Percentiles rank a stretch among this genome's conserved stretches.
Conservation (phyloP, 2,329 filamentous ascomycete species). For the Colletotrichum lupini region DNA sequence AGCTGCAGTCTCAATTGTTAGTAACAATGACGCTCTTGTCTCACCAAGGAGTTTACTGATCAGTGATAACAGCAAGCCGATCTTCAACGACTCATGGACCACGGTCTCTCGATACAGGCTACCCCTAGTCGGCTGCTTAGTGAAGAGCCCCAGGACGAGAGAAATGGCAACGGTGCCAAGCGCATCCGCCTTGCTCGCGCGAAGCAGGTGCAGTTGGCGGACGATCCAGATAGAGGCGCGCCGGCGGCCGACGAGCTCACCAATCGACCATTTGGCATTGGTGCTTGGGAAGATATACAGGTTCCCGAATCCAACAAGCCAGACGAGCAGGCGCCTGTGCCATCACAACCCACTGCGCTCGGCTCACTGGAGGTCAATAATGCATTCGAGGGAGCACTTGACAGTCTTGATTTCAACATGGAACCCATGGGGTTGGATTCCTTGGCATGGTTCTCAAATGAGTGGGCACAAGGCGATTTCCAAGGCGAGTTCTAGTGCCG, state of each 20-base stretch:
- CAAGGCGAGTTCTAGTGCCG: slow-evolving; percentile 15
- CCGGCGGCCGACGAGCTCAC: slow-evolving; percentile 28
- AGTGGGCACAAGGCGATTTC: slow-evolving; percentile 31
- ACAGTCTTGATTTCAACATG: slow-evolving; percentile 57
- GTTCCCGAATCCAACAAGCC: slow-evolving; percentile 30
- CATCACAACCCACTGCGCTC: slow-evolving; percentile 41
- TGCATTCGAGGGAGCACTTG: slow-evolving; percentile 60
- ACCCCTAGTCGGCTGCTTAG: slow-evolving; percentile 46
- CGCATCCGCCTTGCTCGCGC: slow-evolving; percentile 25
- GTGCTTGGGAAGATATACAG: slow-evolving; percentile 32
- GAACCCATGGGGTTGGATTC: slow-evolving; percentile 56
- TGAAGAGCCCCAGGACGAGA: slow-evolving; percentile 37
- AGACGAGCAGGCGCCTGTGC: slow-evolving; percentile 6
- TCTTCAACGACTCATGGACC: slow-evolving; percentile 61
- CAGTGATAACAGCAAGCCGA: slow-evolving; percentile 48
- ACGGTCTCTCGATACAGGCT: slow-evolving; percentile 50
- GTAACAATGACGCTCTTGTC: not conserved
- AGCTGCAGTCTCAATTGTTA: slow-evolving; percentile 56
- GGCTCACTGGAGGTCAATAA: slow-evolving; percentile 59
- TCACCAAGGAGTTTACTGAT: slow-evolving; percentile 26
- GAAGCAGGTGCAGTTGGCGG: slow-evolving; percentile 31
- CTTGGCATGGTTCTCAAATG: slow-evolving; percentile 30
- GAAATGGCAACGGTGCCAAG: slow-evolving; percentile 19
- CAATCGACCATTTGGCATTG: slow-evolving; percentile 33
- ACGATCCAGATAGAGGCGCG: slow-evolving; percentile 27